phyloP scores from a whole-genome alignment of 352 stramenopile genomes.

The Globisporangium solare region DNA sequence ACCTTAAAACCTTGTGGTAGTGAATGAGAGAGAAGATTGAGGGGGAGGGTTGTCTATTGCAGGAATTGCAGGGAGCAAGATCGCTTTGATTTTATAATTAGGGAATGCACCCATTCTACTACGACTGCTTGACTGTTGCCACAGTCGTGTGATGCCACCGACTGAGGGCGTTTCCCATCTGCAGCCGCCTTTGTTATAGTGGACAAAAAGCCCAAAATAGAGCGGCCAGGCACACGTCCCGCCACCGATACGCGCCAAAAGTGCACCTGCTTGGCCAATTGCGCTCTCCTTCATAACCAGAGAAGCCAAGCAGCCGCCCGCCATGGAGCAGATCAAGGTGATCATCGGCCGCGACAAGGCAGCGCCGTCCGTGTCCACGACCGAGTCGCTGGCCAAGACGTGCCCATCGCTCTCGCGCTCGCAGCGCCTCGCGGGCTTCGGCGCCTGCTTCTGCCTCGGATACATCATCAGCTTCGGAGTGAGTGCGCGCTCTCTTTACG shows the following conservation, averaged over 20 bases:
- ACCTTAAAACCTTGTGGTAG: background rate
- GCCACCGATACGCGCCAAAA: background rate
- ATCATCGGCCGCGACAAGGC: conserved; percentile 63
- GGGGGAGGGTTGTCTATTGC: background rate
- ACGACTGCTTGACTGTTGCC: too few species aligned
- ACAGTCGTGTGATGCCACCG: too few species aligned
- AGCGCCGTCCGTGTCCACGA: conserved; percentile 15
- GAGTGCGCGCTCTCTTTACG: conserved; percentile 5
- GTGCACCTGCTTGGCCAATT: background rate
- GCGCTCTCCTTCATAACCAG: background rate
- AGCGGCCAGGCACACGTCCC: background rate
- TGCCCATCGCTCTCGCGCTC: conserved; percentile 63
- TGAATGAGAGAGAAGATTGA: too few species aligned
- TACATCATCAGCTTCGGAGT: conserved; percentile 85
- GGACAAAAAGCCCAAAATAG: too few species aligned
- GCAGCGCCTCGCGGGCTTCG: conserved; percentile 73
- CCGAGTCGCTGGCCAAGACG: conserved; percentile 46
- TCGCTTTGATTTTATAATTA: too few species aligned
- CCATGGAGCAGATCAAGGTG: conserved; percentile 79
- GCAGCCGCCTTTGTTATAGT: too few species aligned
- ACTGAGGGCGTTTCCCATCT: too few species aligned
- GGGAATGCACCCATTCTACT: too few species aligned
- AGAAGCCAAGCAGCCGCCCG: background rate
- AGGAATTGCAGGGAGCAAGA: too few species aligned
- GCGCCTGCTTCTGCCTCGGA: conserved; percentile 67